These are phyloP conservation scores for Geoglossum glabrum DNA, from an alignment of 495 filamentous ascomycete species.

Conservation along the genomic window DNA sequence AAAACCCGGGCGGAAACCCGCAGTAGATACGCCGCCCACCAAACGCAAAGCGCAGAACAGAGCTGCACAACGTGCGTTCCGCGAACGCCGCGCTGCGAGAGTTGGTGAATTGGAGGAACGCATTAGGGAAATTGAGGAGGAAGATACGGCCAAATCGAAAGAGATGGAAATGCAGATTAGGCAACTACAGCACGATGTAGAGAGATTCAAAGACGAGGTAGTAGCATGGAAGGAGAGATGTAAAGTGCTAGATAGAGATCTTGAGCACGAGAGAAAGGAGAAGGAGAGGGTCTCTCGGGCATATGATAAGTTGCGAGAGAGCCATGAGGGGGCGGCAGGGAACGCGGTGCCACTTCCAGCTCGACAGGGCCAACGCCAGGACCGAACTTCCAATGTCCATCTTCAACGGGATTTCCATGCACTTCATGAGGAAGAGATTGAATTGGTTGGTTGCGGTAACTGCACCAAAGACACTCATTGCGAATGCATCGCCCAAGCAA, in stretches of 20 bases:
- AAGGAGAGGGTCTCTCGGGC: constrained; percentile 21
- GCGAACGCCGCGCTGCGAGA: constrained; percentile 67
- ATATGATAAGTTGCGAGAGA: constrained; percentile 2
- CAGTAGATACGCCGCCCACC: constrained; percentile 75
- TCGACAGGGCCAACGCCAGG: neutral
- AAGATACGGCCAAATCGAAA: constrained; percentile 24
- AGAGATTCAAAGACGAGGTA: constrained; percentile 13
- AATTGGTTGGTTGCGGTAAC: constrained; percentile 36
- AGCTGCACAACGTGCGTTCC: constrained; percentile 76
- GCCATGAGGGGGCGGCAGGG: neutral
- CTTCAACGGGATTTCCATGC: neutral
- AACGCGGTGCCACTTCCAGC: constrained; percentile 18
- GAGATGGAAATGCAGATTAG: constrained; percentile 26
- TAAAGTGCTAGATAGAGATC: constrained; percentile 6
- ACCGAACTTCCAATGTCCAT: neutral
- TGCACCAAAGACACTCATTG: constrained; percentile 40
- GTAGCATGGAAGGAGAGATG: constrained; percentile 6
- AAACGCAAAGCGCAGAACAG: constrained; percentile 88
- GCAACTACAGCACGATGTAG: constrained; percentile 19
- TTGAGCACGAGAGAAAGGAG: constrained; percentile 21
- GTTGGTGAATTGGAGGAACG: constrained; percentile 76
- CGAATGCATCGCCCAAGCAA: constrained; percentile 50
- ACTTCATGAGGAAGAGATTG: constrained; percentile 8
- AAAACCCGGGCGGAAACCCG: constrained; percentile 85
- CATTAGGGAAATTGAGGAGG: constrained; percentile 42